phyloP scores from a whole-genome alignment of 345 rosid genomes.

The Trapa bicornis region DNA sequence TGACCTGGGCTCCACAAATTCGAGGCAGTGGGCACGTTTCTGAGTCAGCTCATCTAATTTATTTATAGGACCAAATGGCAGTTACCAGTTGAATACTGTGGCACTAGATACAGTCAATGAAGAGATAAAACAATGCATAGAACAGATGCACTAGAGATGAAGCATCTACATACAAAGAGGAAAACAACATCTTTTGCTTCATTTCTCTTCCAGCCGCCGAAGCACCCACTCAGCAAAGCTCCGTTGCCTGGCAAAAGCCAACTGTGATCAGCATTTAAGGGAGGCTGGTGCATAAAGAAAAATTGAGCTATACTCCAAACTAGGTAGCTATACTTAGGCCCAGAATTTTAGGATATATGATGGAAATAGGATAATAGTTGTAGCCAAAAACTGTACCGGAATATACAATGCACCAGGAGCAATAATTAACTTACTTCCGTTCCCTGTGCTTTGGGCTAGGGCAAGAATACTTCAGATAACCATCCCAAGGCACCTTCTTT shows the following conservation, averaged over 20 bases:
- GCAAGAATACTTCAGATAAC: constrained; percentile 85
- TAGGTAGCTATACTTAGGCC: no score
- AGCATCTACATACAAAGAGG: neutral
- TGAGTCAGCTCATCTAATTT: no score
- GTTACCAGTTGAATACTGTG: no score
- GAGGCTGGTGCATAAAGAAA: no score
- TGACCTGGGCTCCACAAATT: no score
- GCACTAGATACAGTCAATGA: neutral
- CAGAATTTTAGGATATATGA: no score
- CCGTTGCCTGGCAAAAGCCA: constrained; percentile 55
- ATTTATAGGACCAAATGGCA: no score
- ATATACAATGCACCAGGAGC: neutral
- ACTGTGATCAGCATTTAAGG: no score
- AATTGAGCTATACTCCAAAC: no score
- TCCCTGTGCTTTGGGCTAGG: constrained; percentile 96
- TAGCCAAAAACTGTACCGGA: neutral
- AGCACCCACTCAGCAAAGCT: constrained; percentile 80
- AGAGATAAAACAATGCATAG: neutral
- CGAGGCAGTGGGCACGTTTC: no score
- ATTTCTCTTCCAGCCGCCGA: constrained; percentile 62
- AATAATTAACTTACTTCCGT: constrained; percentile 52
- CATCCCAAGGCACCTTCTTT: constrained; percentile 97
- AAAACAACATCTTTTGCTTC: constrained; percentile 8
- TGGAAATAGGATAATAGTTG: neutral
- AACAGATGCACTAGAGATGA: neutral